These are phyloP conservation scores for Yamadazyma insecticola DNA, from an alignment of 805 yeast species.

Conservation along the genomic window DNA sequence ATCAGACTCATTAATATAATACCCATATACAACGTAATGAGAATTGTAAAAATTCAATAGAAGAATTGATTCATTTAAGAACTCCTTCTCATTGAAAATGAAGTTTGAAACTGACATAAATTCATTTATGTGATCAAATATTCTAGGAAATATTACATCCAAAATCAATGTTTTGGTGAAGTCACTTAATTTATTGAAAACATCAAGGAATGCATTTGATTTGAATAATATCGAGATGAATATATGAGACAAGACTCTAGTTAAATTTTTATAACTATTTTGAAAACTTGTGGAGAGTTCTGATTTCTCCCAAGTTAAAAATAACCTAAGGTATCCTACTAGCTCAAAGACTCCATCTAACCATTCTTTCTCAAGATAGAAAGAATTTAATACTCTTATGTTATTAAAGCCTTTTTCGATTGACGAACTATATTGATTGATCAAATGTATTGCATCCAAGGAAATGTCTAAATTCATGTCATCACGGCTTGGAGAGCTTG, in stretches of 20 bases:
- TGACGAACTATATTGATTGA: conserved; percentile 28
- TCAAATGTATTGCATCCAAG: conserved; percentile 30
- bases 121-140: conserved; percentile 32
- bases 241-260: conserved; percentile 28
- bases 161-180: conserved; percentile 30
- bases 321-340: conserved; percentile 27
- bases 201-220: conserved; percentile 16
- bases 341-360: conserved; percentile 37
- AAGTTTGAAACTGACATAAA: conserved; percentile 28
- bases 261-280: conserved; percentile 21
- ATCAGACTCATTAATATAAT: conserved; percentile 16
- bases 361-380: conserved; percentile 28
- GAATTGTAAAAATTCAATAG: conserved; percentile 22
- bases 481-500: conserved; percentile 23
- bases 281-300: conserved; percentile 13
- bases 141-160: conserved; percentile 30
- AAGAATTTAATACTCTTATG: conserved; percentile 15
- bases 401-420: conserved; percentile 26
- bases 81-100: conserved; percentile 30
- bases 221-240: conserved; percentile 27
- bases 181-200: conserved; percentile 25
- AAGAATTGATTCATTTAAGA: conserved; percentile 19
- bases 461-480: conserved; percentile 18
- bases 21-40: conserved; percentile 27
- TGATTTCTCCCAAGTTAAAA: conserved; percentile 18